Evolutionary conservation across 768 basidiomycete species (phyloP).

Genomic region (Baorangia bicolor): DNA sequence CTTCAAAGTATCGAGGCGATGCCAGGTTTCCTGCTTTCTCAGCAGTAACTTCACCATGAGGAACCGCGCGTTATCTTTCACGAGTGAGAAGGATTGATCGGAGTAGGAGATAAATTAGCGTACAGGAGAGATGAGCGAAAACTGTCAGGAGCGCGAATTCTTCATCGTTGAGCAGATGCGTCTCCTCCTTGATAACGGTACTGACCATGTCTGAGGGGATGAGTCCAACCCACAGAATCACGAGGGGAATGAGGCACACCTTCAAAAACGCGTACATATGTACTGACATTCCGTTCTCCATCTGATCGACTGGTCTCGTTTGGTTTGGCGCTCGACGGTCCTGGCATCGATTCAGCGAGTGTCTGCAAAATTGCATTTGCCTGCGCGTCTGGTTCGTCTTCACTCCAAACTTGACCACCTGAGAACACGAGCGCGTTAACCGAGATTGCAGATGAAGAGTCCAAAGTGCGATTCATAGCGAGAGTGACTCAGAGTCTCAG

Average conservation of each 20-base stretch:
- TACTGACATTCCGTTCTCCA: conserved; percentile 15
- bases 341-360: conserved; percentile 9
- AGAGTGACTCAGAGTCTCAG: not conserved
- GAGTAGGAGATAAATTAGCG: conserved; percentile 22
- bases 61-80: conserved; percentile 54
- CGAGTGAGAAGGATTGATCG: conserved; percentile 6
- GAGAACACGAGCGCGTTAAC: conserved; percentile 32
- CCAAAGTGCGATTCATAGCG: conserved; percentile 7
- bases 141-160: conserved; percentile 47
- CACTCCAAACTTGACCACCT: conserved; percentile 25
- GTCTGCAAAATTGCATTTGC: conserved; percentile 1
- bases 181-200: conserved; percentile 50
- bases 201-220: conserved; percentile 51
- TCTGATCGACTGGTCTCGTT: conserved; percentile 1
- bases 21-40: conserved; percentile 56
- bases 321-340: conserved; percentile 10
- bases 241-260: conserved; percentile 12
- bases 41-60: conserved; percentile 63
- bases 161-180: conserved; percentile 47
- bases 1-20: conserved; percentile 45
- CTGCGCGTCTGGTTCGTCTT: conserved; percentile 14
- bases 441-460: conserved; percentile 12
- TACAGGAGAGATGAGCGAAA: conserved; percentile 50
- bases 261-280: conserved; percentile 33
- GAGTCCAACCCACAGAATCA: not conserved